phyloP scores from a whole-genome alignment of 371 early-diverging fungal species.

The Mortierella sp. region DNA sequence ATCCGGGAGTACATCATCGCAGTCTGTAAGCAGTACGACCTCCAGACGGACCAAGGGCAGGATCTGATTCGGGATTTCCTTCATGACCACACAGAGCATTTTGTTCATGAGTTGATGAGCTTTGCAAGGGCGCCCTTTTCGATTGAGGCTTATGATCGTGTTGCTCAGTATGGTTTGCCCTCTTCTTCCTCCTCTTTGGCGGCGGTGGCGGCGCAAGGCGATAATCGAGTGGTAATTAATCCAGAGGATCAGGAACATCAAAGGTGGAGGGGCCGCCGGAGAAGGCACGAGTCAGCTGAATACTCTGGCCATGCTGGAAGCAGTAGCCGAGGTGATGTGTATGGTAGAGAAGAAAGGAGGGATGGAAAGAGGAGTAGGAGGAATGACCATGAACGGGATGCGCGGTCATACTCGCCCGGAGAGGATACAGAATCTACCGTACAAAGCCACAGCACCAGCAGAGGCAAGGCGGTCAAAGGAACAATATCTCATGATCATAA shows the following conservation, averaged over 20 bases:
- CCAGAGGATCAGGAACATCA: background rate
- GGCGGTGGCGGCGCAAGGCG: background rate
- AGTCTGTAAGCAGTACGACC: conserved; percentile 42
- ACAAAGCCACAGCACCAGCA: background rate
- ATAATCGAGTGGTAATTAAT: background rate
- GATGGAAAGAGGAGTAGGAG: background rate
- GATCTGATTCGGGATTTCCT: conserved; percentile 47
- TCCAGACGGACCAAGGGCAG: conserved; percentile 52
- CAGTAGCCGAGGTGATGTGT: background rate
- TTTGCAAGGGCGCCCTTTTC: conserved; percentile 56
- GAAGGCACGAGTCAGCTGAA: background rate
- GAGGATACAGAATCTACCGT: background rate
- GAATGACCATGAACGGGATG: background rate
- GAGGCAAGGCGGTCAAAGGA: background rate
- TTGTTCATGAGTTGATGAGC: conserved; percentile 54
- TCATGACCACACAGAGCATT: conserved; percentile 53
- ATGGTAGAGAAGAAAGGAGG: background rate
- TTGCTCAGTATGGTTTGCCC: conserved; percentile 37
- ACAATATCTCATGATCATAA: background rate
- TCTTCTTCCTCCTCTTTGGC: background rate
- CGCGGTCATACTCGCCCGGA: background rate
- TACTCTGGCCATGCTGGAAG: too few relatives aligned
- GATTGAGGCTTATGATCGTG: conserved; percentile 47
- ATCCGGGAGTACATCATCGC: conserved; percentile 53
- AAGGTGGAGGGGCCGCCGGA: background rate